Base-by-base conservation (phyloP, 1,284 basidiomycete genomes). In the Microbotryum saponariae region DNA sequence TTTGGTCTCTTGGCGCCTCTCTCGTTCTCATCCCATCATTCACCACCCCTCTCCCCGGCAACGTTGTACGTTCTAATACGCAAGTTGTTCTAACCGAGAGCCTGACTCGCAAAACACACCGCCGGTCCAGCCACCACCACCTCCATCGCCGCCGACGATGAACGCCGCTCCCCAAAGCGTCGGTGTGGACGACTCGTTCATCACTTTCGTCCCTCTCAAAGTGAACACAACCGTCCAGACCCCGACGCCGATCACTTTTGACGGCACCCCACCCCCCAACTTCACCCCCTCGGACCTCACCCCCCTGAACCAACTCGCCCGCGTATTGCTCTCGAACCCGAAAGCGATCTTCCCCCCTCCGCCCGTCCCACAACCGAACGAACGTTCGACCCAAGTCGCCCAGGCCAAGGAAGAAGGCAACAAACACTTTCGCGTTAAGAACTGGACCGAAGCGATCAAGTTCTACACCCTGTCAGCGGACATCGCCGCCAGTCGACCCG, bases 391-490 rank as follows among this genome's bases (percentile, higher is more conserved):
- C 64, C 82, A 84, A 23, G 82, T 94, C 64, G 86, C 82, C 31
- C 79, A 80, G 53, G 85, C 85, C 23, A 96, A 94, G 74, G 91
- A 94, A 58, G 88, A 91, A 65, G 91, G 91, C 64, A 96, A 96
- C 74, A 88, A 89, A 73, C 70, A 81, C 76, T 96, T 89, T 79
- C 91, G 91, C 77, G 71, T 78, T 33, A 81, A 82, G n/a, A 80
- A 89, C 66, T 84, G 85, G 73, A 78, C 77, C n/a, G 80, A 83
- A 48, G 91, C 94, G 1, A 83, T 96, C 67, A 79, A 84, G 69
- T 83, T 85, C 59, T 98, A 97, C 78, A 88, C 86, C 23, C 82
- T 86, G 71, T 91, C 91, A 45, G 84, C 89, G 33, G 83, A 83
- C 71, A 82, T 93, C 56, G 91, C 92, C 2, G 78, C 85, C 0